These are phyloP conservation scores for Rhamnella rubrinervis DNA, from an alignment of 331 rosid species.

Conservation along the genomic window DNA sequence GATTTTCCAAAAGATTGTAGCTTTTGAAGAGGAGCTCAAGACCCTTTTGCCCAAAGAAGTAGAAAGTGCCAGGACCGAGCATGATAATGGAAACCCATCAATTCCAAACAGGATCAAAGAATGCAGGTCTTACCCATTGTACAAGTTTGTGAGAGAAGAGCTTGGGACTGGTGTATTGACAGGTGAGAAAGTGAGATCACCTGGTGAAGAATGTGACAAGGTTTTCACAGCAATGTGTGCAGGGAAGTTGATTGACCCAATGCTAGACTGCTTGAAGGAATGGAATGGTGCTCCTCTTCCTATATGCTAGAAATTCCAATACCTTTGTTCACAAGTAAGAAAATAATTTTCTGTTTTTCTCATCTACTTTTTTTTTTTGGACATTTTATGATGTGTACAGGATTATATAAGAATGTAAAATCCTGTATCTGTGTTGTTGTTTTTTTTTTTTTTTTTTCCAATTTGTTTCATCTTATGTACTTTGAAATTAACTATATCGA, in stretches of 20 bases:
- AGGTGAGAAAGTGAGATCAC: slow-evolving; percentile 72
- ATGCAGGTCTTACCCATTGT: slow-evolving; percentile 83
- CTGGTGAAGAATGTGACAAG: slow-evolving; percentile 85
- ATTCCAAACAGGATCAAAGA: slow-evolving; percentile 58
- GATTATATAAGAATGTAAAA: not conserved
- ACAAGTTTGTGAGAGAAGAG: slow-evolving; percentile 71
- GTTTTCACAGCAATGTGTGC: slow-evolving; percentile 69
- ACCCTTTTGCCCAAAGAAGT: slow-evolving; percentile 68
- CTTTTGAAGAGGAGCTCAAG: slow-evolving; percentile 73
- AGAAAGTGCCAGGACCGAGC: slow-evolving; percentile 49
- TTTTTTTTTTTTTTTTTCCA: too few species aligned
- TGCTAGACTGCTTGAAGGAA: slow-evolving; percentile 67
- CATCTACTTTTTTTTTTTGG: not conserved
- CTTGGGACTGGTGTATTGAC: slow-evolving; percentile 62
- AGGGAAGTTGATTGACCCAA: slow-evolving; percentile 70
- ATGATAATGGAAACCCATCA: slow-evolving; percentile 55
- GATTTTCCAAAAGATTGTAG: slow-evolving; percentile 69
- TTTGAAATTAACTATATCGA: not conserved
- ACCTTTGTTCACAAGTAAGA: not conserved
- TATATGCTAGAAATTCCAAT: slow-evolving; percentile 28
- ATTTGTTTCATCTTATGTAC: not conserved
- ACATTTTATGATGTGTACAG: not conserved
- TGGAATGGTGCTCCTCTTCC: slow-evolving; percentile 98
- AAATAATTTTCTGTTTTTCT: not conserved
- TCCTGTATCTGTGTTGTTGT: too few species aligned